A percentile compares a stretch with the other conserved stretches of the same genome.
Conservation (phyloP, 2,329 filamentous ascomycete genomes). For the Pyrenophora seminiperda region DNA sequence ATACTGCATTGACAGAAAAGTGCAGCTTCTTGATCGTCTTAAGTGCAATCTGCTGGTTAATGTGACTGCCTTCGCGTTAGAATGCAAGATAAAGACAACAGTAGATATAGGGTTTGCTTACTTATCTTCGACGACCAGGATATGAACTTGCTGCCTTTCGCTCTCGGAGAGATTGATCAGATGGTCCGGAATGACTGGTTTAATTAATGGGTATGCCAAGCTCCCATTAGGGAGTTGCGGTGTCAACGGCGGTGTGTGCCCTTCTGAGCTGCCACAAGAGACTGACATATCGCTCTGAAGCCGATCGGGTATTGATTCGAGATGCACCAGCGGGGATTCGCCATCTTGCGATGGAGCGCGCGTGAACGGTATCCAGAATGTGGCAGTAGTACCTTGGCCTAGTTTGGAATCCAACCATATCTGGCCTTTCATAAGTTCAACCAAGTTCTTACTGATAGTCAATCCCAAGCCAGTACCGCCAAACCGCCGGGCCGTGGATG, state of each 20-base stretch:
- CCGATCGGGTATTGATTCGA: slow-evolving; percentile 69
- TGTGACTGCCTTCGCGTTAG: slow-evolving; percentile 45
- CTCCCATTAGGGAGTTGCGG: slow-evolving; percentile 32
- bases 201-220: slow-evolving; percentile 33
- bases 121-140: slow-evolving; percentile 85
- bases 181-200: slow-evolving; percentile 35
- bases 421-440: slow-evolving; percentile 79
- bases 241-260: slow-evolving; percentile 53
- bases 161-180: slow-evolving; percentile 57
- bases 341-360: slow-evolving; percentile 64
- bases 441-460: slow-evolving; percentile 77
- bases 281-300: slow-evolving; percentile 63
- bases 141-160: slow-evolving; percentile 67
- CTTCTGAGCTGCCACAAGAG: slow-evolving; percentile 71
- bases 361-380: slow-evolving; percentile 77
- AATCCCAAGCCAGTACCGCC: slow-evolving; percentile 78
- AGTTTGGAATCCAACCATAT: slow-evolving; percentile 72
- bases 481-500: slow-evolving; percentile 78
- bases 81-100: not conserved
- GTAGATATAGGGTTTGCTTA: slow-evolving; percentile 48
- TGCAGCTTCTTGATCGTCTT: slow-evolving; percentile 76
- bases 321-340: slow-evolving; percentile 61
- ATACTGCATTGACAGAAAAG: slow-evolving; percentile 72
- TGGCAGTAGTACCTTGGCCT: slow-evolving; percentile 72
- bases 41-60: slow-evolving; percentile 77